A percentile compares a stretch with the other conserved stretches of the same genome.
Conservation (phyloP, 2,329 filamentous ascomycete genomes). For the Tolypocladium album region DNA sequence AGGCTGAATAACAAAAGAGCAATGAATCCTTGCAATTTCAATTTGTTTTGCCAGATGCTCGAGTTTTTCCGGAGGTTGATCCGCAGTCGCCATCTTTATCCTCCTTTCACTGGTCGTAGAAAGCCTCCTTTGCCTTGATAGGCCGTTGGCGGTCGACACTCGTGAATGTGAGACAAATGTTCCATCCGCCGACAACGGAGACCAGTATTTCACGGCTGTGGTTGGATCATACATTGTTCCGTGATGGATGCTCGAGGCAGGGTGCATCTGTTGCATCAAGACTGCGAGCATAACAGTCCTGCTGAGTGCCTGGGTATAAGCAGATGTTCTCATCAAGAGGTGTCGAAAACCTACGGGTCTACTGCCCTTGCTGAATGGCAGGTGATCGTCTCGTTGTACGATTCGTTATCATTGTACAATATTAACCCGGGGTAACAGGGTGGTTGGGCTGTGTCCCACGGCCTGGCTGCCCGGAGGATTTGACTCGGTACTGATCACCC, state of each 20-base stretch:
- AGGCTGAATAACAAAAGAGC: not conserved
- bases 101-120: not conserved
- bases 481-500: not conserved
- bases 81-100: not conserved
- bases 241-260: too few species aligned
- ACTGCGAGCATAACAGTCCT: too few species aligned
- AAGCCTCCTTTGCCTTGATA: not conserved
- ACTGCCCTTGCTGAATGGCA: not conserved
- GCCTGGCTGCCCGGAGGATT: not conserved
- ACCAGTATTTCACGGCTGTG: too few species aligned
- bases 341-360: not conserved
- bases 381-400: not conserved
- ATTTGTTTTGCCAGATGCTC: not conserved
- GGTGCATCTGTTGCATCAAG: too few species aligned
- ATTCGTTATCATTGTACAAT: not conserved
- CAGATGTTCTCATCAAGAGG: not conserved
- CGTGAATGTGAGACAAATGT: too few species aligned
- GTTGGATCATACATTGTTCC: too few species aligned
- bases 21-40: not conserved
- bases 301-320: not conserved
- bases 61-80: not conserved
- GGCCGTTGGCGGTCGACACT: not conserved
- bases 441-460: not conserved
- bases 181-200: too few species aligned
- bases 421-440: too few species aligned